These are phyloP conservation scores for Westerdykella aurantiaca DNA, from an alignment of 2,329 filamentous ascomycete genomes.

Conservation along the genomic window DNA sequence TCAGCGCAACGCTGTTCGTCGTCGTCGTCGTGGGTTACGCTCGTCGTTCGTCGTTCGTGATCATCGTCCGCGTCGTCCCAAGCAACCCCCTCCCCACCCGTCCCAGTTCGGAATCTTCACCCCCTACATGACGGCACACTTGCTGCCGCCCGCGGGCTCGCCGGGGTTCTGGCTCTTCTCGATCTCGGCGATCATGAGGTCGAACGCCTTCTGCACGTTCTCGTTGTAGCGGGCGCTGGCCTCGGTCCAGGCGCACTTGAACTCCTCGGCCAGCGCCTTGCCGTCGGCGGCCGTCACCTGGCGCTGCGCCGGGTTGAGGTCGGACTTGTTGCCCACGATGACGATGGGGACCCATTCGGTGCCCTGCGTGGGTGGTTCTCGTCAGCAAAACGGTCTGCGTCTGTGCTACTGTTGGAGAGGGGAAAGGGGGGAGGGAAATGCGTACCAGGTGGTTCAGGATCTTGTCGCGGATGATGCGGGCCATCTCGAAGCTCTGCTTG, in stretches of 20 bases:
- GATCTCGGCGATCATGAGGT: constrained; percentile 88
- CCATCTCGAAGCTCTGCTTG: constrained; percentile 94
- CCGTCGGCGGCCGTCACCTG: constrained; percentile 85
- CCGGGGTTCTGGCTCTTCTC: constrained; percentile 90
- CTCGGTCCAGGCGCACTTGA: constrained; percentile 91
- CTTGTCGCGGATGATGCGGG: constrained; percentile 91
- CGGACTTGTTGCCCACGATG: constrained; percentile 95
- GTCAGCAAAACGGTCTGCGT: constrained; percentile 9
- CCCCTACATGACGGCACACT: constrained; percentile 76
- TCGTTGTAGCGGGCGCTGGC: constrained; percentile 90
- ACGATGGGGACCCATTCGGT: constrained; percentile 89
- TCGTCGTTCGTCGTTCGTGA: too few relatives aligned
- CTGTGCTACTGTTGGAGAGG: neutral
- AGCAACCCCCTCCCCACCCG: too few relatives aligned
- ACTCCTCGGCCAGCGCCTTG: constrained; percentile 74
- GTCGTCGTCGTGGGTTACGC: too few relatives aligned
- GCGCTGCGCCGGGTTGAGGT: constrained; percentile 85
- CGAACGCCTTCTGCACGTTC: constrained; percentile 88
- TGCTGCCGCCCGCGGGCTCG: constrained; percentile 72
- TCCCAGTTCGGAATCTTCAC: too few relatives aligned
- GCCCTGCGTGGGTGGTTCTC: constrained; percentile 51
- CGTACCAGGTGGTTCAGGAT: constrained; percentile 90
- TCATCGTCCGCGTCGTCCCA: too few relatives aligned
- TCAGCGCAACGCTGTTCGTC: too few relatives aligned
- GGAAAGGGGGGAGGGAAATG: constrained; percentile 9